Percentiles rank a stretch among this genome's conserved stretches.
phyloP scores from a whole-genome alignment of 1,284 basidiomycete species.

The Quambalaria eucalypti region DNA sequence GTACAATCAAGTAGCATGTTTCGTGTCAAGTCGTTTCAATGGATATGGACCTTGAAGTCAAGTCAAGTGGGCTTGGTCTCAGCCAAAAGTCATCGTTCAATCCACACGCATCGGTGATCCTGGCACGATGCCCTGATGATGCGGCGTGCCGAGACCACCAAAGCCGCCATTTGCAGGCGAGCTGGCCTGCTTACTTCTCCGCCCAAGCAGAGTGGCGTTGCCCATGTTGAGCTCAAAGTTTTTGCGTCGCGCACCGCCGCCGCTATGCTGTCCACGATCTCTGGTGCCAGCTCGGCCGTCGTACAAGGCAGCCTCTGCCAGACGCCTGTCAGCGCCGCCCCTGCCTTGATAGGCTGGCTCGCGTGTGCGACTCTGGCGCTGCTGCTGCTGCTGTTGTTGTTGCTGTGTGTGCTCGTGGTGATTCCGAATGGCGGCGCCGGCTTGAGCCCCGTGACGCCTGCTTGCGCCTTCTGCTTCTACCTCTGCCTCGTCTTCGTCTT shows the following conservation, averaged over 20 bases:
- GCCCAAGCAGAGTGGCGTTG: conserved; percentile 37
- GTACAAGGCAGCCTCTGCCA: conserved; percentile 47
- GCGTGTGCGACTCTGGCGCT: conserved; percentile 12
- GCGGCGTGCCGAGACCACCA: no score
- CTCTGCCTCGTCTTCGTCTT: conserved; percentile 56
- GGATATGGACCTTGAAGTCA: no score
- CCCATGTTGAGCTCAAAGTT: conserved; percentile 40
- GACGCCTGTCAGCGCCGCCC: conserved; percentile 33
- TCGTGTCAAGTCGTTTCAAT: no score
- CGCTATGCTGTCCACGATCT: conserved; percentile 23
- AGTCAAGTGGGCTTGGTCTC: no score
- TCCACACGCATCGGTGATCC: conserved; percentile 2
- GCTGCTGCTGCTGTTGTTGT: conserved; percentile 31
- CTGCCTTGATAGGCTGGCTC: conserved; percentile 36
- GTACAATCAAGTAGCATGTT: no score
- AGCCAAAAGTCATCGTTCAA: background rate
- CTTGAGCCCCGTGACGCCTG: conserved; percentile 27
- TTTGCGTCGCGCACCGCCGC: conserved; percentile 11
- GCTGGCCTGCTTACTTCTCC: conserved; percentile 22
- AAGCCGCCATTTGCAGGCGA: background rate
- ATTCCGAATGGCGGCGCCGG: no score
- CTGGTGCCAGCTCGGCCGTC: conserved; percentile 35
- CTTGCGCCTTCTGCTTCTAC: conserved; percentile 39
- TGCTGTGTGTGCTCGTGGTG: conserved; percentile 14
- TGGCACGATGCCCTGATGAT: conserved; percentile 1